Percentiles rank a stretch among this genome's conserved stretches.
These are phyloP conservation scores for Suillus clintonianus DNA, from an alignment of 768 basidiomycete genomes.

Conservation along the genomic window DNA sequence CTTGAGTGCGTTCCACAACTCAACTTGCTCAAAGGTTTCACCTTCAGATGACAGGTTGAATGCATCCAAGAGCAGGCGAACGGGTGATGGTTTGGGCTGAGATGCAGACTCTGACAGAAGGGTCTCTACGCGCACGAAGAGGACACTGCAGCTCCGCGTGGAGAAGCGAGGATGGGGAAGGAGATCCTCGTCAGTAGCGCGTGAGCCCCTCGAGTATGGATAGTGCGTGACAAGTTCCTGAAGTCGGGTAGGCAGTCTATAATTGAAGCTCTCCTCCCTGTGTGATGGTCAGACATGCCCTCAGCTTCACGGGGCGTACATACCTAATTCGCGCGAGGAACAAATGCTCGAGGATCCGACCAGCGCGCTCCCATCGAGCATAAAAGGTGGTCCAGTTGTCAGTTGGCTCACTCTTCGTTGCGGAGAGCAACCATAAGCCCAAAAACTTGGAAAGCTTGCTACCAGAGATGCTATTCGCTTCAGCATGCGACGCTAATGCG, in stretches of 20 bases:
- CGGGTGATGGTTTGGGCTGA: slow-evolving; percentile 51
- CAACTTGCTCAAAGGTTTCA: slow-evolving; percentile 35
- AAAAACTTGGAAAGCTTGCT: slow-evolving; percentile 75
- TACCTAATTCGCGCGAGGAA: slow-evolving; percentile 76
- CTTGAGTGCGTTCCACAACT: slow-evolving; percentile 60
- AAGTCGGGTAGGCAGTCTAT: slow-evolving; percentile 68
- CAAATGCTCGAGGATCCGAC: slow-evolving; percentile 73
- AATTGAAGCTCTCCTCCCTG: slow-evolving; percentile 59
- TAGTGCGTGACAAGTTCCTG: slow-evolving; percentile 70
- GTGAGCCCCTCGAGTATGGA: slow-evolving; percentile 49
- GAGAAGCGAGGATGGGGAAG: slow-evolving; percentile 69
- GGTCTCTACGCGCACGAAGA: slow-evolving; percentile 67
- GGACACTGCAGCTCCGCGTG: slow-evolving; percentile 61
- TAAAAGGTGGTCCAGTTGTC: slow-evolving; percentile 73
- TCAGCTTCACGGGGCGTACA: slow-evolving; percentile 9
- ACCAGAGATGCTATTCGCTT: slow-evolving; percentile 72
- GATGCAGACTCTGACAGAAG: slow-evolving; percentile 40
- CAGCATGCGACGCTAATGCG: slow-evolving; percentile 70
- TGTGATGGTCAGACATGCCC: background rate
- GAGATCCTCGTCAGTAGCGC: slow-evolving; percentile 40
- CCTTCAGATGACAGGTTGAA: slow-evolving; percentile 44
- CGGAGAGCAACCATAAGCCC: slow-evolving; percentile 70
- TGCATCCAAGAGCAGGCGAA: slow-evolving; percentile 64
- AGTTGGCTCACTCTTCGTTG: slow-evolving; percentile 44
- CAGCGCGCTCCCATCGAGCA: slow-evolving; percentile 71